Base-by-base conservation (phyloP, 495 filamentous ascomycete genomes). In the Podospora anserina region DNA sequence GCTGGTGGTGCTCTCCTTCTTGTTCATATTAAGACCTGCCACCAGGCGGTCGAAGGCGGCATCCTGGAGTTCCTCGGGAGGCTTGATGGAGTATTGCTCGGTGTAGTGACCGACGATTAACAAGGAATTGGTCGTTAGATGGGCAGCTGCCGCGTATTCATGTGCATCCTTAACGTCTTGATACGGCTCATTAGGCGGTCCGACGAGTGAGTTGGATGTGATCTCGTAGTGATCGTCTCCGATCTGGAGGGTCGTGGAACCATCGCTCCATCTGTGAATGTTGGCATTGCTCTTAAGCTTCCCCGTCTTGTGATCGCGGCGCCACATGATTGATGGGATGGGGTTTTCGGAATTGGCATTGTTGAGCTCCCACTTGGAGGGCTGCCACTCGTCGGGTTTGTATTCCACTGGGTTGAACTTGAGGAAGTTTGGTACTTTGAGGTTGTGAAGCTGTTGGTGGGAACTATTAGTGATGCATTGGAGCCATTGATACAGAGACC, bases 191-290 rank as follows among this genome's bases (percentile, higher is more conserved):
- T 76, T 72, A 32, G 72, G 68, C 20, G 88, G 84, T 55, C 92
- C 91, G 1, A 90, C 91, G 66, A 97, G 89, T 3, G 84, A 77
- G 79, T 94, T 94, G 70, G 86, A 86, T 66, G 88, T 82, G 54
- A 96, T 87, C 70, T 91, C 88, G 80, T 92, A 96, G 71, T 96
- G 92, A 69, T 91, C 88, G 62, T 83, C 83, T 9, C 93, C 91
- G 58, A 87, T 75, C 0, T 86, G 87, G 11, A 97, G 82, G 18
- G 94, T 96, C 30, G 93, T 78, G 5, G 91, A 93, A 53, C 92
- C 92, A 73, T 96, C 92, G 68, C 90, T 91, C 92, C 92, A 96
- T 68, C 85, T 87, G 66, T 92, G 86, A 30, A 94, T 81, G 59
- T 90, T 87, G 5, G 92, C 85, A 76, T 95, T 95, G 49, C 91